phyloP scores from a whole-genome alignment of 495 filamentous ascomycete species.

The Podospora bellae-mahoneyi region DNA sequence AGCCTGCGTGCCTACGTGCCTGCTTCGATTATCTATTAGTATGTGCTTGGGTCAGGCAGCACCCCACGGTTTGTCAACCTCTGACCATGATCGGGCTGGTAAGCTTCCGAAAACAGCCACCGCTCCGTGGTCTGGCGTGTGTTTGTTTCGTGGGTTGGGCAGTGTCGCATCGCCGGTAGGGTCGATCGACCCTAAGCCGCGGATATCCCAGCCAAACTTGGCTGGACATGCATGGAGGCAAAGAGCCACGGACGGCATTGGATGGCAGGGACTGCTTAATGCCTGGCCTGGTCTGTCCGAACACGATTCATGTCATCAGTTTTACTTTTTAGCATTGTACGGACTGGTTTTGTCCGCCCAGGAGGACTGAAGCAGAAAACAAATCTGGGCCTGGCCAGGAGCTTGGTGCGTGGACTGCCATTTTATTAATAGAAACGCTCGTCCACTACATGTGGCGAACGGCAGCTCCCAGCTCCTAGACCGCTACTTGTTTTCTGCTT shows the following conservation, averaged over 20 bases:
- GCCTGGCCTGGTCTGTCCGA: neutral
- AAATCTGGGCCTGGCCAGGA: too few species aligned
- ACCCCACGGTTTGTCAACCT: conserved; percentile 7
- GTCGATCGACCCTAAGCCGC: conserved; percentile 17
- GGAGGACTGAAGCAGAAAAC: too few species aligned
- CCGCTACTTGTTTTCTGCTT: neutral
- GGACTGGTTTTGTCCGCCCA: too few species aligned
- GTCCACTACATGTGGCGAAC: neutral
- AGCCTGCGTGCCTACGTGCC: too few species aligned
- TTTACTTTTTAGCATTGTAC: too few species aligned
- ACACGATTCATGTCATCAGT: neutral
- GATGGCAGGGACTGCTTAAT: neutral
- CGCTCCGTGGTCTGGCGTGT: neutral
- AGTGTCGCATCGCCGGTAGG: conserved; percentile 16
- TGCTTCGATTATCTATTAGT: neutral
- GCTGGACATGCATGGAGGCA: neutral
- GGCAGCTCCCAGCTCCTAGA: neutral
- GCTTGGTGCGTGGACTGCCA: too few species aligned
- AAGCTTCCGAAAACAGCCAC: neutral
- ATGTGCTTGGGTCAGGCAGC: conserved; percentile 9
- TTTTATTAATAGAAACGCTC: neutral
- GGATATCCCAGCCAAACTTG: conserved; percentile 17
- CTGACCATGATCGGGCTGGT: conserved; percentile 6
- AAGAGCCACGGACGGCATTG: neutral
- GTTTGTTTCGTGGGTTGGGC: conserved; percentile 1